Conservation (phyloP, 2,329 filamentous ascomycete species). For the Xylaria sp. region DNA sequence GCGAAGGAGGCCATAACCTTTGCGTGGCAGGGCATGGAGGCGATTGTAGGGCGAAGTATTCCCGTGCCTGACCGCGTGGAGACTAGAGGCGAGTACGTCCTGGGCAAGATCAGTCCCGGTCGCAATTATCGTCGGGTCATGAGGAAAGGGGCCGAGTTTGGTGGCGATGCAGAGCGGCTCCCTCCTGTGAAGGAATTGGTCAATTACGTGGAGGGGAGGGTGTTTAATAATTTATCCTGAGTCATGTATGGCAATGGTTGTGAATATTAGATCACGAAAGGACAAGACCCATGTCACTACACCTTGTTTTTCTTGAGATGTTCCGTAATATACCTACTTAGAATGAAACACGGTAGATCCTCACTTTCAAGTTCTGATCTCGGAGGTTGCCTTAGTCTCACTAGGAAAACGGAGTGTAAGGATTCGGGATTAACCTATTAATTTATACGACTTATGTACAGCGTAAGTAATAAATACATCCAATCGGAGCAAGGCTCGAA, state of each 20-base stretch:
- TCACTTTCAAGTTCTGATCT: too few relatives aligned
- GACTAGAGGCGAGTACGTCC: constrained; percentile 61
- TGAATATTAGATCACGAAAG: too few relatives aligned
- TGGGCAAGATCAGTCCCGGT: constrained; percentile 66
- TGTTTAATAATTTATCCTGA: constrained; percentile 60
- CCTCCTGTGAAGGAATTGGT: constrained; percentile 61
- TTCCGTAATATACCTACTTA: too few relatives aligned
- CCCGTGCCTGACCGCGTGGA: constrained; percentile 65
- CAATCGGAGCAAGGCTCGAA: neutral
- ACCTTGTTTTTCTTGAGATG: too few relatives aligned
- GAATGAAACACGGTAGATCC: too few relatives aligned
- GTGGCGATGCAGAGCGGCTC: constrained; percentile 56
- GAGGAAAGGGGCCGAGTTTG: constrained; percentile 63
- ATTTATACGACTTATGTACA: neutral
- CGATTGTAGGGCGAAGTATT: constrained; percentile 65
- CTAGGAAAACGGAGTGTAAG: too few relatives aligned
- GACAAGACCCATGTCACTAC: too few relatives aligned
- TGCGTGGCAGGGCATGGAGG: constrained; percentile 71
- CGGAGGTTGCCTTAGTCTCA: too few relatives aligned
- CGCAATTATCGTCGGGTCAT: constrained; percentile 64
- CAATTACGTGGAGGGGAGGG: constrained; percentile 60
- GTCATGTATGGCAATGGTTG: neutral
- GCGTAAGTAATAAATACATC: neutral
- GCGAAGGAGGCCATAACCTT: constrained; percentile 71
- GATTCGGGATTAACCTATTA: neutral